Conservation (phyloP, 179 eudicot genomes). For the Pouteria campechiana region DNA sequence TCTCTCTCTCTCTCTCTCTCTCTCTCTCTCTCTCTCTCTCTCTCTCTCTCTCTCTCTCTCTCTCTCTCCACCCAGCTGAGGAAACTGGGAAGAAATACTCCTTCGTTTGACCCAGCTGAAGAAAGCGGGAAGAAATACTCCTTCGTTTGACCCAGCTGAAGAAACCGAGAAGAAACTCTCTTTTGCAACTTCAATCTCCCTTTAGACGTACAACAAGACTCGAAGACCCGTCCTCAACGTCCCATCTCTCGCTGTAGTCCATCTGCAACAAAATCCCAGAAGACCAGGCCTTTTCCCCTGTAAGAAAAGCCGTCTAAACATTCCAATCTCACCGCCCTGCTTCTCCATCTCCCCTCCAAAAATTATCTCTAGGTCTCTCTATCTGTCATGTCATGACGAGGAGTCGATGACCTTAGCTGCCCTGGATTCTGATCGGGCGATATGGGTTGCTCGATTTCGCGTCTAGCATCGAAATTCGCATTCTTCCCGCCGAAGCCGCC, state of each 20-base stretch:
- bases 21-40: neutral
- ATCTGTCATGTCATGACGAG: no score
- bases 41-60: neutral
- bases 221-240: no score
- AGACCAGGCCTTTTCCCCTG: neutral
- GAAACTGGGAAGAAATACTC: no score
- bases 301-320: neutral
- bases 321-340: neutral
- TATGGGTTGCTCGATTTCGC: slow-evolving; percentile 81
- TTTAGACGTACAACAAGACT: no score
- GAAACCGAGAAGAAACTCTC: no score
- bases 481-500: slow-evolving; percentile 89
- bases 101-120: no score
- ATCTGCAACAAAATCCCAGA: neutral
- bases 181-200: no score
- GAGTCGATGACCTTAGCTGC: no score
- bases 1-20: neutral
- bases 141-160: no score
- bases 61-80: slow-evolving; percentile 3
- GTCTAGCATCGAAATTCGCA: slow-evolving; percentile 78
- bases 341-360: neutral
- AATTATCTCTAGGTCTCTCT: no score
- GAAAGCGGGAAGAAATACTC: no score
- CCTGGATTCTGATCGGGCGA: neutral
- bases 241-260: no score